Percentiles rank a stretch among this genome's conserved stretches.
Evolutionary conservation across 352 stramenopile species (phyloP).

Genomic region (Elongisporangium undulatum): DNA sequence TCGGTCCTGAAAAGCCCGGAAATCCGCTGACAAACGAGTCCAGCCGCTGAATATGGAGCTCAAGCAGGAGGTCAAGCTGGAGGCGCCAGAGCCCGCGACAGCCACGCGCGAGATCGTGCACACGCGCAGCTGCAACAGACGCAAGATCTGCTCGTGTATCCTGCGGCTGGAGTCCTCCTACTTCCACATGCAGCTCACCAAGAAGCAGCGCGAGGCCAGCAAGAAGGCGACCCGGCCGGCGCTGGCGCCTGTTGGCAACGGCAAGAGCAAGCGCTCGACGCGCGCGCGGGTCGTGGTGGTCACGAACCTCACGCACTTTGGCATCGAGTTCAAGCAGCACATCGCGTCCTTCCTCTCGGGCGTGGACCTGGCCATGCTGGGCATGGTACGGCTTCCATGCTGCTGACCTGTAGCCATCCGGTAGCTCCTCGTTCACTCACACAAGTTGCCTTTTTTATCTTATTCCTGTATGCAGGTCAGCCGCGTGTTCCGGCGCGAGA

Average conservation of each 20-base stretch:
- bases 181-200: conserved; percentile 62
- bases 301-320: conserved; percentile 46
- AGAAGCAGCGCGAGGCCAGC: conserved; percentile 23
- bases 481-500: conserved; percentile 27
- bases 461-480: conserved; percentile 34
- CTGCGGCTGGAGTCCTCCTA: conserved; percentile 60
- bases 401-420: conserved; percentile 3
- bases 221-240: neutral
- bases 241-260: neutral
- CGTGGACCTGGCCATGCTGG: conserved; percentile 33
- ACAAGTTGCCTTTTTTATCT: conserved; percentile 10
- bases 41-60: neutral
- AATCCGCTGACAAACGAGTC: neutral
- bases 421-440: neutral
- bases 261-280: neutral
- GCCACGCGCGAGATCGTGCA: conserved; percentile 23
- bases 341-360: conserved; percentile 41
- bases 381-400: conserved; percentile 44
- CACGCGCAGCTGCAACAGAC: conserved; percentile 61
- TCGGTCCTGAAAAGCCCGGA: neutral
- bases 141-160: conserved; percentile 61
- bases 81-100: neutral
- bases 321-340: conserved; percentile 38
- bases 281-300: conserved; percentile 16
- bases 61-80: conserved; percentile 6